These are phyloP conservation scores for Cydonia oblonga DNA, from an alignment of 331 rosid genomes.

Conservation along the genomic window DNA sequence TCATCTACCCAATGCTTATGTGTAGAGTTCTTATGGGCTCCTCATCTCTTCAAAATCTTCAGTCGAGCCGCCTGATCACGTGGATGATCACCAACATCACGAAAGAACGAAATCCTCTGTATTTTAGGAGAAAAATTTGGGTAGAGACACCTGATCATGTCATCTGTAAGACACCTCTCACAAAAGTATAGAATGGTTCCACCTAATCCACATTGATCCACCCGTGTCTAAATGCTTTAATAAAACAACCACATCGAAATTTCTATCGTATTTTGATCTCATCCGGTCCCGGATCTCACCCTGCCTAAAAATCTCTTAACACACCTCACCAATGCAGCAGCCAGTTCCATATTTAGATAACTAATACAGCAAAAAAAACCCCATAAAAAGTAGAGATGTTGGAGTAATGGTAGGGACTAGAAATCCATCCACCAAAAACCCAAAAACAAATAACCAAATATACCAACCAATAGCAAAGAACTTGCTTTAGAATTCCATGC, in stretches of 20 bases:
- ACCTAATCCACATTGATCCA: no score
- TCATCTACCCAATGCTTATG: slow-evolving; percentile 27
- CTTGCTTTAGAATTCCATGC: slow-evolving; percentile 62
- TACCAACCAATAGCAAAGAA: slow-evolving; percentile 20
- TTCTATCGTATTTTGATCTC: neutral
- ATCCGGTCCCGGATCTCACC: neutral
- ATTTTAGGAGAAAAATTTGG: no score
- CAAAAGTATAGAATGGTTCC: no score
- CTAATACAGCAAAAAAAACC: slow-evolving; percentile 15
- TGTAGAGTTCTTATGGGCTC: slow-evolving; percentile 7
- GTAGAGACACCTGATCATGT: no score
- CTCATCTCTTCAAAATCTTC: no score
- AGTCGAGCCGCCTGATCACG: no score
- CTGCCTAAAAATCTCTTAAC: no score
- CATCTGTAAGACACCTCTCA: no score
- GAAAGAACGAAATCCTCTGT: no score
- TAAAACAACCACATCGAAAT: no score
- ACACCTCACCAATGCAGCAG: neutral
- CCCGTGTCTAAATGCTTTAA: no score
- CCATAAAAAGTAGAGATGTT: slow-evolving; percentile 48
- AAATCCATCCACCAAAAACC: slow-evolving; percentile 1
- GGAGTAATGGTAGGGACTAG: slow-evolving; percentile 31
- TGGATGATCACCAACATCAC: no score
- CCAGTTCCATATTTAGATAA: slow-evolving; percentile 5
- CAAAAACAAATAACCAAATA: slow-evolving; percentile 6